A percentile compares a stretch with the other conserved stretches of the same genome.
phyloP scores from a whole-genome alignment of 192 early-diverging fungal genomes.

The Obelidium mucronatum region DNA sequence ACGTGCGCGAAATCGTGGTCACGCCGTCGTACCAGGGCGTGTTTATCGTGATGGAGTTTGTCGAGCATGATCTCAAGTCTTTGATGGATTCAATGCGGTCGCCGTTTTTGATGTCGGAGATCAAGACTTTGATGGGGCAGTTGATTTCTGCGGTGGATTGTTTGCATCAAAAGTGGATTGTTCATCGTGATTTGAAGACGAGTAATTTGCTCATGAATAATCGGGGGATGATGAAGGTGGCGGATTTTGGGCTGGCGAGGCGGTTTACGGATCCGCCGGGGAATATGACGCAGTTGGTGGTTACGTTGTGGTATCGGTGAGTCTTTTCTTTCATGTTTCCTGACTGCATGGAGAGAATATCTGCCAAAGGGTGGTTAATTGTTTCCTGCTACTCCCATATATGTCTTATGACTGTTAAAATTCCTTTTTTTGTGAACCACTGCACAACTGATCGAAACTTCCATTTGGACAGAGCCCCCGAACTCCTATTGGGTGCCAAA shows the following conservation, averaged over 20 bases:
- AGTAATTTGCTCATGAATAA: slow-evolving; percentile 65
- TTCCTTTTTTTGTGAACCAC: slow-evolving; percentile 11
- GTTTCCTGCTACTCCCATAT: too few relatives aligned
- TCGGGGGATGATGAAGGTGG: slow-evolving; percentile 78
- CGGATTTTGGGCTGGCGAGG: slow-evolving; percentile 65
- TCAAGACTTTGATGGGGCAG: slow-evolving; percentile 62
- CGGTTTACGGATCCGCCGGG: slow-evolving; percentile 61
- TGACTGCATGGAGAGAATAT: too few relatives aligned
- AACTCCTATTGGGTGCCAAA: slow-evolving; percentile 85
- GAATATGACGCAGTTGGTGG: slow-evolving; percentile 70
- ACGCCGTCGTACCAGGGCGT: slow-evolving; percentile 71
- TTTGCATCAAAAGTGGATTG: slow-evolving; percentile 64
- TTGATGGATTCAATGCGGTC: slow-evolving; percentile 85
- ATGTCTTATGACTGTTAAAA: too few relatives aligned
- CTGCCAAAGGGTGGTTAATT: too few relatives aligned
- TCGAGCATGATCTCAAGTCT: slow-evolving; percentile 92
- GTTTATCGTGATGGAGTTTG: slow-evolving; percentile 98
- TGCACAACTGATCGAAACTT: too few relatives aligned
- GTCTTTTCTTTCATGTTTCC: too few relatives aligned
- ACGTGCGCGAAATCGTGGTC: slow-evolving; percentile 78
- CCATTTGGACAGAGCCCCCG: slow-evolving; percentile 76
- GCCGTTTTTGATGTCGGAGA: slow-evolving; percentile 87
- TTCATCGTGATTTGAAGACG: slow-evolving; percentile 61
- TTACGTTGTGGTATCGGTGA: slow-evolving; percentile 97
- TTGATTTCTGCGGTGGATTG: slow-evolving; percentile 57